These are phyloP conservation scores for Aspergillus sp. DNA, from an alignment of 2,329 filamentous ascomycete genomes.

Conservation along the genomic window DNA sequence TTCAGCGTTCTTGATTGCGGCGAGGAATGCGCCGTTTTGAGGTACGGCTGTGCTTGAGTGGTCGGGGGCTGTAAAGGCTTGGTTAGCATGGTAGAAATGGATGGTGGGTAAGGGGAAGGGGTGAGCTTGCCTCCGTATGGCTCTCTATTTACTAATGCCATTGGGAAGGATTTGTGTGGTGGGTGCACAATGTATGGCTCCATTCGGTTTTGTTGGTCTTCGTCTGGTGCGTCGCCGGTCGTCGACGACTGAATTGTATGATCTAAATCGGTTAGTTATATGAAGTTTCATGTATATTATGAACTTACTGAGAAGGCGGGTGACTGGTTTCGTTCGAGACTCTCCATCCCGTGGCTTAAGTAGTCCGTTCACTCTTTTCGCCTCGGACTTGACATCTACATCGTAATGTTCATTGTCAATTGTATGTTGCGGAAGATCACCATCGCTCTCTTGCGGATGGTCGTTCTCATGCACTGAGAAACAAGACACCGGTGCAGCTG, in stretches of 20 bases:
- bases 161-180: constrained; percentile 60
- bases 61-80: constrained; percentile 47
- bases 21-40: constrained; percentile 74
- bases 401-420: constrained; percentile 65
- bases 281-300: background rate
- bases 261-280: constrained; percentile 33
- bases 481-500: constrained; percentile 23
- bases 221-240: constrained; percentile 55
- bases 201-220: constrained; percentile 56
- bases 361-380: constrained; percentile 59
- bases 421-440: constrained; percentile 55
- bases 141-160: constrained; percentile 68
- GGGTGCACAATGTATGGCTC: constrained; percentile 63
- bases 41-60: constrained; percentile 63
- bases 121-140: constrained; percentile 56
- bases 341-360: constrained; percentile 54
- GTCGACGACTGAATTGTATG: constrained; percentile 56
- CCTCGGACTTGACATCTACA: constrained; percentile 58
- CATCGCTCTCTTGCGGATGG: constrained; percentile 12
- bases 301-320: constrained; percentile 59
- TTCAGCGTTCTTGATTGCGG: constrained; percentile 64
- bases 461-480: constrained; percentile 12
- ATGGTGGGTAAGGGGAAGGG: background rate
- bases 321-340: constrained; percentile 58
- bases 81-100: background rate